Percentiles rank a stretch among this genome's conserved stretches.
These are phyloP conservation scores for Blastomyces emzantsi DNA, from an alignment of 2,329 filamentous ascomycete species.

Conservation along the genomic window DNA sequence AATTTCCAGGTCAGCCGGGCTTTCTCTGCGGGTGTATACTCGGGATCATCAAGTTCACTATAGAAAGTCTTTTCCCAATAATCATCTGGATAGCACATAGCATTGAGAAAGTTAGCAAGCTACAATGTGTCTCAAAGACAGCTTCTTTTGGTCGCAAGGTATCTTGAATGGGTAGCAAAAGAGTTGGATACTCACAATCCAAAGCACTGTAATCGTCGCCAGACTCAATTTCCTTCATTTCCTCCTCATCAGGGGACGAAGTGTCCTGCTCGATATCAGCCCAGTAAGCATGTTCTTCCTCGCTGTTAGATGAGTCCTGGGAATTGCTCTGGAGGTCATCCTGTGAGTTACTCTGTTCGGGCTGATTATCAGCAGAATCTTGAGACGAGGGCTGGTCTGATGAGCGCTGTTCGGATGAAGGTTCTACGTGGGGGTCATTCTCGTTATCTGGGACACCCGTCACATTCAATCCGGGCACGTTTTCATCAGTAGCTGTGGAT, in stretches of 20 bases:
- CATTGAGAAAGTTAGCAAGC: background rate
- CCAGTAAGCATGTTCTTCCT: slow-evolving; percentile 37
- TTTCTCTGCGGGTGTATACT: slow-evolving; percentile 45
- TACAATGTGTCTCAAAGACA: background rate
- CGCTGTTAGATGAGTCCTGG: background rate
- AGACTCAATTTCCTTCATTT: slow-evolving; percentile 48
- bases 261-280: slow-evolving; percentile 49
- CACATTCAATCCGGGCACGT: background rate
- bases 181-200: slow-evolving; percentile 37
- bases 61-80: slow-evolving; percentile 53
- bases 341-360: background rate
- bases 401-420: background rate
- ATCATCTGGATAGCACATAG: slow-evolving; percentile 30
- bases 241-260: slow-evolving; percentile 47
- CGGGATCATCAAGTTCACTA: slow-evolving; percentile 48
- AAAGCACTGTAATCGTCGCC: slow-evolving; percentile 44
- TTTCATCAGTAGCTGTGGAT: background rate
- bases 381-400: background rate
- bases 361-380: background rate
- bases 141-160: background rate
- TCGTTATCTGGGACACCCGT: background rate
- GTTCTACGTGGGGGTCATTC: slow-evolving; percentile 5
- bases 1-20: slow-evolving; percentile 52
- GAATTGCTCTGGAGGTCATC: background rate
- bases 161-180: background rate